Conservation (phyloP, 805 yeast genomes). For the Metschnikowia colocasiae region DNA sequence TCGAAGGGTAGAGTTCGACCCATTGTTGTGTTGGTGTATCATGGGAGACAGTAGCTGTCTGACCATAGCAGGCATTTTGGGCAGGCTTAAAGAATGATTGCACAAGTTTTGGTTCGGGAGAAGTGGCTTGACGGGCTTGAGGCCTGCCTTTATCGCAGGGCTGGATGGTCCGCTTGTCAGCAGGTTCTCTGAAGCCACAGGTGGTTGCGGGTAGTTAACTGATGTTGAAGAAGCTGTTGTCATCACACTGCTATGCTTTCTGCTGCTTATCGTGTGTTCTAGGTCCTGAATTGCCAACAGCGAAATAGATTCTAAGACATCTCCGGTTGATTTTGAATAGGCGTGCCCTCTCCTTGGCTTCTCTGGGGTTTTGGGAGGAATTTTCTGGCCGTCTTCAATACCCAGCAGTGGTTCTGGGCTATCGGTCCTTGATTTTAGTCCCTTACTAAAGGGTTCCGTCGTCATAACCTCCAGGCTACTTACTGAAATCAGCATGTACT, state of each 20-base stretch:
- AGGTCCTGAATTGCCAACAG: slow-evolving; percentile 16
- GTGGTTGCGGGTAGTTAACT: slow-evolving; percentile 9
- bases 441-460: not conserved
- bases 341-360: not conserved
- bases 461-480: not conserved
- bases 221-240: slow-evolving; percentile 20
- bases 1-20: slow-evolving; percentile 24
- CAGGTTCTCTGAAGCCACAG: slow-evolving; percentile 9
- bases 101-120: slow-evolving; percentile 18
- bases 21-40: slow-evolving; percentile 18
- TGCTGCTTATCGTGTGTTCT: slow-evolving; percentile 12
- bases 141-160: slow-evolving; percentile 15
- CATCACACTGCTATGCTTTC: slow-evolving; percentile 18
- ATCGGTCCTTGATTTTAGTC: not conserved
- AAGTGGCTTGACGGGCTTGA: slow-evolving; percentile 17
- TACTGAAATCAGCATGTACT: slow-evolving; percentile 22
- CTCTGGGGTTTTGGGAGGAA: slow-evolving; percentile 6
- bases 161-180: slow-evolving; percentile 17
- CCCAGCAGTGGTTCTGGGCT: not conserved
- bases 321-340: slow-evolving; percentile 16
- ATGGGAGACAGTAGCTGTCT: slow-evolving; percentile 16
- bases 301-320: slow-evolving; percentile 14
- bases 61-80: slow-evolving; percentile 14
- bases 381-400: not conserved
- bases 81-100: slow-evolving; percentile 14